Conservation (phyloP, 2,329 filamentous ascomycete species). For the Paracoccidioides brasiliensis region DNA sequence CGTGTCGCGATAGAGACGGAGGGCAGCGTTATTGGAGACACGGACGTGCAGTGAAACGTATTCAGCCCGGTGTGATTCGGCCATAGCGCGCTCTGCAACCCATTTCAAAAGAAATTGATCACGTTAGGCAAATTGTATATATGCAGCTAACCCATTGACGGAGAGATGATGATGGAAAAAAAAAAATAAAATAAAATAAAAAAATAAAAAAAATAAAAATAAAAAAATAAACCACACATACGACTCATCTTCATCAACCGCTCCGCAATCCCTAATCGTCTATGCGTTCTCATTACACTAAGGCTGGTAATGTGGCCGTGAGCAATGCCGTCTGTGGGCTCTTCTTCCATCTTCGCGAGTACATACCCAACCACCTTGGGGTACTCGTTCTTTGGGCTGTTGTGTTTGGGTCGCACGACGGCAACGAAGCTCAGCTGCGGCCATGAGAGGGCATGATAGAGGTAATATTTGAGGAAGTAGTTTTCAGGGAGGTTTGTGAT, state of each 20-base stretch:
- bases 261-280: slow-evolving; percentile 82
- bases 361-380: slow-evolving; percentile 98
- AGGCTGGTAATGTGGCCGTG: slow-evolving; percentile 95
- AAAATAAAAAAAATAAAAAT: slow-evolving; percentile 3
- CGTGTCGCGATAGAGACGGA: slow-evolving; percentile 85
- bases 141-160: too few relatives aligned
- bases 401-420: slow-evolving; percentile 71
- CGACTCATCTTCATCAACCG: slow-evolving; percentile 95
- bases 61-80: slow-evolving; percentile 77
- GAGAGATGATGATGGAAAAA: neutral
- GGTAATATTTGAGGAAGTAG: slow-evolving; percentile 99
- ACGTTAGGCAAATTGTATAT: neutral
- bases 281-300: slow-evolving; percentile 91
- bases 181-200: neutral
- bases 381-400: slow-evolving; percentile 46
- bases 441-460: slow-evolving; percentile 98
- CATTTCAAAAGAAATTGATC: neutral
- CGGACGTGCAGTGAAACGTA: slow-evolving; percentile 96
- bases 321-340: slow-evolving; percentile 75
- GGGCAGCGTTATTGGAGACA: slow-evolving; percentile 79
- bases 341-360: slow-evolving; percentile 99
- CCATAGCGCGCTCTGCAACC: slow-evolving; percentile 74
- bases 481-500: slow-evolving; percentile 98
- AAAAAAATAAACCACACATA: slow-evolving; percentile 36
- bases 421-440: slow-evolving; percentile 94